These are phyloP conservation scores for Patellaria atrata DNA, from an alignment of 495 filamentous ascomycete species.

Conservation along the genomic window DNA sequence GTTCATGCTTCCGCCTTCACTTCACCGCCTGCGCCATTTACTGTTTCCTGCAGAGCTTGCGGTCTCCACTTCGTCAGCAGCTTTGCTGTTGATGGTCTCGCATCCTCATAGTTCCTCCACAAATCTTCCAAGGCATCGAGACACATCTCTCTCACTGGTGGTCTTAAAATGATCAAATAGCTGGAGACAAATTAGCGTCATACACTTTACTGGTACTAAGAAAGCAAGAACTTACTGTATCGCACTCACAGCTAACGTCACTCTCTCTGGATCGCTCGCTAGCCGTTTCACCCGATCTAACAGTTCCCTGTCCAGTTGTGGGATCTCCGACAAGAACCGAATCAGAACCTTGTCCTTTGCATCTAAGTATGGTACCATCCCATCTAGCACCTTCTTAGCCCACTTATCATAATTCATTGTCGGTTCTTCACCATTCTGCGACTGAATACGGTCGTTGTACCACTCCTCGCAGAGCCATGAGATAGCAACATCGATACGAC, in stretches of 20 bases:
- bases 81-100: constrained; percentile 31
- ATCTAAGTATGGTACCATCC: constrained; percentile 77
- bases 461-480: constrained; percentile 95
- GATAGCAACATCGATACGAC: constrained; percentile 71
- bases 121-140: constrained; percentile 74
- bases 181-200: too few relatives aligned
- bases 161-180: constrained; percentile 74
- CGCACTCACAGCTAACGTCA: constrained; percentile 36
- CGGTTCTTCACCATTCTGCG: constrained; percentile 6
- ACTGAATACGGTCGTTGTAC: constrained; percentile 74
- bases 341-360: constrained; percentile 76
- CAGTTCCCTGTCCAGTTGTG: constrained; percentile 54
- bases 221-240: too few relatives aligned
- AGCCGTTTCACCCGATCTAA: constrained; percentile 63
- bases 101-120: constrained; percentile 54
- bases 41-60: constrained; percentile 25
- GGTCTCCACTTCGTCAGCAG: constrained; percentile 37
- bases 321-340: constrained; percentile 82
- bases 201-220: too few relatives aligned
- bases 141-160: constrained; percentile 66
- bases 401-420: constrained; percentile 61
- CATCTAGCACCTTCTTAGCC: constrained; percentile 66
- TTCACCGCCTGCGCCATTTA: constrained; percentile 8
- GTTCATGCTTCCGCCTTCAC: too few relatives aligned
- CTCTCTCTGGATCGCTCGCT: constrained; percentile 75